Evolutionary conservation across 2,329 filamentous ascomycete species (phyloP), one percentile per base, ranked within the genome.

Genomic region (Phyllosticta capitalensis): DNA sequence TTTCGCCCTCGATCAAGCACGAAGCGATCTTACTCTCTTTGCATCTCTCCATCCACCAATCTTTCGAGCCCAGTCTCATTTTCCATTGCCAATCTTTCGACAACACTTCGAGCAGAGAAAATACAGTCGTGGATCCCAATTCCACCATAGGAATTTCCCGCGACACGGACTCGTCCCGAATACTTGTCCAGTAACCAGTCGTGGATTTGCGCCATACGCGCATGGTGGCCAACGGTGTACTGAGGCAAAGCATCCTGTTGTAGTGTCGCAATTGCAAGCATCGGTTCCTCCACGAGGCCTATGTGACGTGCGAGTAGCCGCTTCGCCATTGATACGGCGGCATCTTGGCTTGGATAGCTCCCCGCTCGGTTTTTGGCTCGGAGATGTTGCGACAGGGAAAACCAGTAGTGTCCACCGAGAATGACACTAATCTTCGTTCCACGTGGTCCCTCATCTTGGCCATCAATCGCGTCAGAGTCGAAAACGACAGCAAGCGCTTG

Each of bases 401-500:
- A 60, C 90, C 90, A 97, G 81, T 89, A 90, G 75, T 96, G 91
- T 1, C 94, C 94, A 61, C 94, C 94, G 60, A 99, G 78, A 84
- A 99, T 95, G 65, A 97, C 89, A 14, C 92, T 96, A 57, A 97
- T 75, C 71, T 95, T 96, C 17, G 90, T 95, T 21, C 89, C 90
- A 0, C 71, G 69, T 0, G 72, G 78, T 0, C 38, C 38, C 2
- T 74, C 78, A 67, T 87, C 82, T 65, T 82, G 79, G n/a, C 80
- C 81, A 52, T 73, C 67, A 14, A 78, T 75, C 20, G 82, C 81
- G 63, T 90, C 85, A 1, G 86, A 89, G 72, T 96, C 91, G 72
- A 97, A 97, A 61, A 97, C 88, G 55, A 97, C 92, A 63, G 94
- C 94, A 6, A 99, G 83, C 0, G 87, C 89, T 62, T 84, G 82